phyloP scores from a whole-genome alignment of 768 basidiomycete species.

The Leucocoprinus leucothites region DNA sequence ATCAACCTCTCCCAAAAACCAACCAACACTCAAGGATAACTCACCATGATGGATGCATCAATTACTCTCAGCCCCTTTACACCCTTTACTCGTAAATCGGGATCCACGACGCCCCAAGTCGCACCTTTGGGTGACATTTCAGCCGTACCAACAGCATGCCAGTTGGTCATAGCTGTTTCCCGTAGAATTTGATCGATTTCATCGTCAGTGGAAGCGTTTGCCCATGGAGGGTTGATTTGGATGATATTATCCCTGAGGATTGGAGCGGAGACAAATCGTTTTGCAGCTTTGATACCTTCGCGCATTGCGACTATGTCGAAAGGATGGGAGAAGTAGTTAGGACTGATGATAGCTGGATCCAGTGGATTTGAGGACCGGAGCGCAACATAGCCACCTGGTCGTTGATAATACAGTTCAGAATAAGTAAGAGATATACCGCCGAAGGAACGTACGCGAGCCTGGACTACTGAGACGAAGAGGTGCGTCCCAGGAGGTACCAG shows the following conservation, averaged over 20 bases:
- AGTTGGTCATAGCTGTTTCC: constrained; percentile 17
- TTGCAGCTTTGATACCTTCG: constrained; percentile 18
- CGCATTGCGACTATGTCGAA: constrained; percentile 22
- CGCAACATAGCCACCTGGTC: constrained; percentile 16
- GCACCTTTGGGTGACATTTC: constrained; percentile 27
- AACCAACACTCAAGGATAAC: constrained; percentile 8
- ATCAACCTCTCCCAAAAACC: background rate
- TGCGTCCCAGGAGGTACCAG: constrained; percentile 16
- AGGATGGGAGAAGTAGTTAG: constrained; percentile 21
- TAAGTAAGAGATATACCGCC: background rate
- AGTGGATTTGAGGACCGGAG: constrained; percentile 40
- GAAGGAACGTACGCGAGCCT: constrained; percentile 19
- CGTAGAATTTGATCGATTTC: constrained; percentile 17
- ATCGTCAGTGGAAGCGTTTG: background rate
- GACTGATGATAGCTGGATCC: constrained; percentile 40
- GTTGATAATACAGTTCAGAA: background rate
- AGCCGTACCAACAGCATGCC: constrained; percentile 30
- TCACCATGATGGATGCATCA: constrained; percentile 3
- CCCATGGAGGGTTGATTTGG: background rate
- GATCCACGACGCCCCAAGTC: constrained; percentile 30
- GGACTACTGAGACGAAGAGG: constrained; percentile 22
- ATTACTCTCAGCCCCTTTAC: constrained; percentile 29
- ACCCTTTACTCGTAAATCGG: constrained; percentile 33
- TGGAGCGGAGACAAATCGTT: constrained; percentile 19
- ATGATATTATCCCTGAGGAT: constrained; percentile 15